phyloP scores from a whole-genome alignment of 192 early-diverging fungal species.

The Linnemannia hyalina region DNA sequence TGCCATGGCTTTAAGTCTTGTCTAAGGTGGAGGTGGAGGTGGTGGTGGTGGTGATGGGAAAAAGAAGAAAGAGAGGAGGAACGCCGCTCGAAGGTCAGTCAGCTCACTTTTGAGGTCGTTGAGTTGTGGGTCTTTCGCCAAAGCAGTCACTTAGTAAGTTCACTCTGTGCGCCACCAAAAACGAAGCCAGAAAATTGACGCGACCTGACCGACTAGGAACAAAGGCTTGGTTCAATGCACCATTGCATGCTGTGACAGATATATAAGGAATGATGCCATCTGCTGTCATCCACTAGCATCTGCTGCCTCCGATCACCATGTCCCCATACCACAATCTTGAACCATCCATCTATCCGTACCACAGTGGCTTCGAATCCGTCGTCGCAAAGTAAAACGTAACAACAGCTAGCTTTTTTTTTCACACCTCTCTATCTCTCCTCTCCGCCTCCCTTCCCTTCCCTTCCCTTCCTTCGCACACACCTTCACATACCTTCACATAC shows the following conservation, averaged over 20 bases:
- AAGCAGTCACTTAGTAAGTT: too few species aligned
- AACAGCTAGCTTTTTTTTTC: neutral
- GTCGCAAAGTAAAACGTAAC: neutral
- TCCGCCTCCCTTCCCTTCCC: neutral
- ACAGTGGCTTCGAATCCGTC: neutral
- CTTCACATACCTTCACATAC: neutral
- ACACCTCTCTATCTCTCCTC: neutral
- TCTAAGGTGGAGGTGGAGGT: neutral
- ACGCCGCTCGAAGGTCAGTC: too few species aligned
- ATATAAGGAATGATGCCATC: too few species aligned
- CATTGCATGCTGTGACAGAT: too few species aligned
- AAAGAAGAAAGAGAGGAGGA: neutral
- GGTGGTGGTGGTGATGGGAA: neutral
- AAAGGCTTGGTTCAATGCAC: too few species aligned
- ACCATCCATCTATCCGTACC: neutral
- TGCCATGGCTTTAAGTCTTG: conserved; percentile 27
- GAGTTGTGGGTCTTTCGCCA: too few species aligned
- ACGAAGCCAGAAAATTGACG: too few species aligned
- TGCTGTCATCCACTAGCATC: neutral
- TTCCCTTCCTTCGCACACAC: neutral
- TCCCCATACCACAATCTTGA: neutral
- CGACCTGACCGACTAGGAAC: too few species aligned
- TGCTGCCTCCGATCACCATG: neutral
- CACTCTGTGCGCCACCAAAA: too few species aligned
- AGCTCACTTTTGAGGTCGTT: too few species aligned